Evolutionary conservation across 2,329 filamentous ascomycete species (phyloP), one percentile per base, ranked within the genome.

Genomic region (Colletotrichum costaricense): DNA sequence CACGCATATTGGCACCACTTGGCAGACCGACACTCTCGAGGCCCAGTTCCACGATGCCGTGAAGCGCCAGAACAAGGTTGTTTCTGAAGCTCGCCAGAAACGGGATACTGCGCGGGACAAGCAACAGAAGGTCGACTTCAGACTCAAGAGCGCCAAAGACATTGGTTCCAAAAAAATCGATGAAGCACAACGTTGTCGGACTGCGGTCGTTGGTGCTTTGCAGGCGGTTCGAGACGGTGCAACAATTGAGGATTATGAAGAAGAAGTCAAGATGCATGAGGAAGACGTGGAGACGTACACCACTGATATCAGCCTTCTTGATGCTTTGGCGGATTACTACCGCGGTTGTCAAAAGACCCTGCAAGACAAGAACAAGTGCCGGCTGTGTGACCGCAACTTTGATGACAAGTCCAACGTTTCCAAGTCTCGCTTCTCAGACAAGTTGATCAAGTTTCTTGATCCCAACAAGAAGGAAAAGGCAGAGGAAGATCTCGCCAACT

Each of bases 111-210:
- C 90, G 2, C 90, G 89, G 75, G 90, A 93, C 76, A 93, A 95
- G 77, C 87, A 96, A 35, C 93, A 94, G 78, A 93, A 95, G 76
- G 84, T 95, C 12, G 93, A 95, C 74, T 95, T 91, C 81, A 92
- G 91, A 78, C 84, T 97, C 42, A 92, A 91, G 58, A 92, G 87
- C 59, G 84, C 88, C 28, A 91, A 90, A 57, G 90, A 91, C n/a
- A 90, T 89, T 14, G 85, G 93, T 30, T 90, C 88, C 76, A 90
- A 90, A 78, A 92, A 92, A 76, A 86, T 89, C 16, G 84, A 88
- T 35, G 93, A 95, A 72, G 85, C 90, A 55, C 84, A 90, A 49
- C 85, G 85, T 35, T 93, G 90, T 79, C 89, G 93, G 73, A 84
- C 88, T 49, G 87, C 84, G 14, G 89, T 92, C 0, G 76, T 89